Percentiles rank a stretch among this genome's conserved stretches.
Conservation (phyloP, 2,329 filamentous ascomycete species). For the Penicillium janthinellum region DNA sequence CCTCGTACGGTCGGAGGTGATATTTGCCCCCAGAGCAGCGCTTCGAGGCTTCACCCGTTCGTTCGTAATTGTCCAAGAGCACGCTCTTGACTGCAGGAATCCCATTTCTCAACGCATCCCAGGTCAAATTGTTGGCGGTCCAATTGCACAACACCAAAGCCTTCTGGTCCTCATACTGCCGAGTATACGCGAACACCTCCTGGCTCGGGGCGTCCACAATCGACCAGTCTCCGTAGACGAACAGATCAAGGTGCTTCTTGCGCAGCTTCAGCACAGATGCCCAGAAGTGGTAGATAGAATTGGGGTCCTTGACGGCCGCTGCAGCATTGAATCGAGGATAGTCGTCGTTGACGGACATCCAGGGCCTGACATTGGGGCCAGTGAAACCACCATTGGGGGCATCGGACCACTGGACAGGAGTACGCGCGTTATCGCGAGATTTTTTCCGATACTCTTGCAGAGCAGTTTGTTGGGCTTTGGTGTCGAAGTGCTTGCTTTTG, state of each 20-base stretch:
- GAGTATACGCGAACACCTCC: conserved; percentile 60
- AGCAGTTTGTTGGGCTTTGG: conserved; percentile 32
- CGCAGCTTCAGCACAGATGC: conserved; percentile 60
- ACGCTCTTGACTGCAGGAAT: conserved; percentile 31
- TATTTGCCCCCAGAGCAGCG: conserved; percentile 31
- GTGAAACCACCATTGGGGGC: conserved; percentile 67
- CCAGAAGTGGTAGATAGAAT: conserved; percentile 65
- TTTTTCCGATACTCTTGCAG: conserved; percentile 43
- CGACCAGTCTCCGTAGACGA: conserved; percentile 68
- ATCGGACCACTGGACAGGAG: conserved; percentile 72
- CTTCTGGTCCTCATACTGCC: conserved; percentile 38
- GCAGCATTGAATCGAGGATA: conserved; percentile 65
- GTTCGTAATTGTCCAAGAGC: conserved; percentile 37
- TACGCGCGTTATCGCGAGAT: conserved; percentile 67
- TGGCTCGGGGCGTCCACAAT: conserved; percentile 55
- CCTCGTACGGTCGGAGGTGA: conserved; percentile 38
- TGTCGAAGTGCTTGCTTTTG: conserved; percentile 30
- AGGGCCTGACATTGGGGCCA: conserved; percentile 55
- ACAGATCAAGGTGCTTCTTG: conserved; percentile 62
- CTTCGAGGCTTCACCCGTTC: conserved; percentile 19
- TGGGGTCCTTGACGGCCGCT: conserved; percentile 39
- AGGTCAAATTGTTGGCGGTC: conserved; percentile 35
- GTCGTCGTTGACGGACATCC: conserved; percentile 71
- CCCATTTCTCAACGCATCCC: conserved; percentile 35
- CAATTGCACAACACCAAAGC: conserved; percentile 41